Percentiles rank a stretch among this genome's conserved stretches.
These are phyloP conservation scores for Rhizophagus prolifer DNA, from an alignment of 192 early-diverging fungal species.

Conservation along the genomic window DNA sequence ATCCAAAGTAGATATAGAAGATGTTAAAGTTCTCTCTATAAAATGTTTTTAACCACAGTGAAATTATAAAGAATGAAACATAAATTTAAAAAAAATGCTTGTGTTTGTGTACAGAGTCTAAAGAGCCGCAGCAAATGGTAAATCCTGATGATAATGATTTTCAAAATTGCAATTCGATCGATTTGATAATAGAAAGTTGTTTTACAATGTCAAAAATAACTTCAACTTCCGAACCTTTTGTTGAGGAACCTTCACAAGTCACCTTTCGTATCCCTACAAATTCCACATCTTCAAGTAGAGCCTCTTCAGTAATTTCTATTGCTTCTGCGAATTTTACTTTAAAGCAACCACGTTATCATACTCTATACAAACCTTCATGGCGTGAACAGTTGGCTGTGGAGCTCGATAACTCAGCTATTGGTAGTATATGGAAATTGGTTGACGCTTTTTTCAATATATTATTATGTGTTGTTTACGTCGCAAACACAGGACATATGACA, in stretches of 20 bases:
- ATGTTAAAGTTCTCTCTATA: too few relatives aligned
- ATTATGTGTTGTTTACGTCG: conserved; percentile 14
- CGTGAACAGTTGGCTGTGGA: conserved; percentile 28
- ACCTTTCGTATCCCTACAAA: conserved; percentile 4
- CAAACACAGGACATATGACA: background rate
- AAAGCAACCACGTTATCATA: conserved; percentile 28
- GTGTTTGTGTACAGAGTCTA: too few relatives aligned
- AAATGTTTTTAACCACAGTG: too few relatives aligned
- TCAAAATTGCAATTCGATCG: too few relatives aligned
- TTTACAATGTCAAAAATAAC: background rate
- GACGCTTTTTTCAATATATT: conserved; percentile 28
- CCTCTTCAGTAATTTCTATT: conserved; percentile 13
- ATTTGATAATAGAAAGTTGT: too few relatives aligned
- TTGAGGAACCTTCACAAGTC: background rate
- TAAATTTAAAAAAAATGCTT: too few relatives aligned
- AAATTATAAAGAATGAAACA: too few relatives aligned
- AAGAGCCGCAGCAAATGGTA: too few relatives aligned
- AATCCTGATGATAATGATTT: too few relatives aligned
- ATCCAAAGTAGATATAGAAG: too few relatives aligned
- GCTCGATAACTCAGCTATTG: conserved; percentile 22
- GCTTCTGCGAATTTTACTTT: conserved; percentile 23
- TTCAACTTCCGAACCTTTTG: background rate
- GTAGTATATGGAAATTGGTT: conserved; percentile 30
- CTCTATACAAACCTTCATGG: conserved; percentile 15
- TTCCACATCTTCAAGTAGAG: background rate